Percentiles rank a stretch among this genome's conserved stretches.
Evolutionary conservation across 768 basidiomycete genomes (phyloP).

Genomic region (Asterophora parasitica): DNA sequence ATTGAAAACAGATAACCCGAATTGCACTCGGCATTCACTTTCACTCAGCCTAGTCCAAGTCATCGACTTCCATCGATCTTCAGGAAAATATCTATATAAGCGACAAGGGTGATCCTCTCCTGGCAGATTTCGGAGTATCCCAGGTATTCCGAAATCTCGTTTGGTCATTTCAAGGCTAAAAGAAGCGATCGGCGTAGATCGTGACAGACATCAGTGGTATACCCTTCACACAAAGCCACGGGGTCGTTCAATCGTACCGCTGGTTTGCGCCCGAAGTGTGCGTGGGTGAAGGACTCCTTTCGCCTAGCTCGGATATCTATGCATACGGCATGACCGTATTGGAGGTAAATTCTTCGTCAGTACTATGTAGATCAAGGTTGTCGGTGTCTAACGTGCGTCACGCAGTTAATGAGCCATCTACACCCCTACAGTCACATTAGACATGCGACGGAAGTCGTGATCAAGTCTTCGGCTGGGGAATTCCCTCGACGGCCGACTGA

Average conservation of each 20-base stretch:
- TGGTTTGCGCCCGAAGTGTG: slow-evolving; percentile 59
- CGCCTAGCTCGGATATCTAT: slow-evolving; percentile 47
- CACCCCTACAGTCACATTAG: slow-evolving; percentile 48
- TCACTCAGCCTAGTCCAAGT: no score
- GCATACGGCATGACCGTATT: slow-evolving; percentile 54
- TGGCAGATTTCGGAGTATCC: slow-evolving; percentile 56
- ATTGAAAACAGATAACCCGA: slow-evolving; percentile 34
- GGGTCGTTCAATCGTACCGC: slow-evolving; percentile 40
- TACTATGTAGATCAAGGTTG: neutral
- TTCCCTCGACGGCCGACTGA: slow-evolving; percentile 39
- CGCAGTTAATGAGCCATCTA: slow-evolving; percentile 47
- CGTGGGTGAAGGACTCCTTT: slow-evolving; percentile 43
- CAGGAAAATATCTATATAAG: slow-evolving; percentile 49
- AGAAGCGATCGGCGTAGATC: slow-evolving; percentile 29
- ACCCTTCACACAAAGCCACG: slow-evolving; percentile 50
- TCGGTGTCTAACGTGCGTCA: neutral
- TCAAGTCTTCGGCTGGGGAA: slow-evolving; percentile 36
- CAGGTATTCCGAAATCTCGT: slow-evolving; percentile 28
- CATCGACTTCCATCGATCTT: no score
- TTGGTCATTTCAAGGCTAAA: neutral
- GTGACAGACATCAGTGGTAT: slow-evolving; percentile 54
- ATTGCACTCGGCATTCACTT: slow-evolving; percentile 44
- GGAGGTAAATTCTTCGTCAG: slow-evolving; percentile 34
- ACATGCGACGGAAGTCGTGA: slow-evolving; percentile 49
- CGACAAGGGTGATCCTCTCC: slow-evolving; percentile 38